A percentile compares a stretch with the other conserved stretches of the same genome.
These are phyloP conservation scores for Mortierella sp. DNA, from an alignment of 371 early-diverging fungal genomes.

Conservation along the genomic window DNA sequence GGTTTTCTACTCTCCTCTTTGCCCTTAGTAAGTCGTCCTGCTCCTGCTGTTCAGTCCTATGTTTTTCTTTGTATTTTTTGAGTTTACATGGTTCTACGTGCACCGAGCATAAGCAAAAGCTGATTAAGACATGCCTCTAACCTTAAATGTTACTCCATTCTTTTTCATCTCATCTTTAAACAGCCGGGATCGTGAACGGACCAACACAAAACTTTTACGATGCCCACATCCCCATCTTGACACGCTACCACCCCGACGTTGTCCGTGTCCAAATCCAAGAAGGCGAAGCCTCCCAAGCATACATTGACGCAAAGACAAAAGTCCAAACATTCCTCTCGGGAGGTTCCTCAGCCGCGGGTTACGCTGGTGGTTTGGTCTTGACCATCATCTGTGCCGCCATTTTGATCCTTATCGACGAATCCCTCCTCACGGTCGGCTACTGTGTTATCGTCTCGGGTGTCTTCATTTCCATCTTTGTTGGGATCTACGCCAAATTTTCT, in stretches of 20 bases:
- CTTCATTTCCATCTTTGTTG: constrained; percentile 20
- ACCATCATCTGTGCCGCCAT: constrained; percentile 37
- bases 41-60: too few relatives aligned
- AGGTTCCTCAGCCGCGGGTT: constrained; percentile 46
- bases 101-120: neutral
- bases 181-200: constrained; percentile 60
- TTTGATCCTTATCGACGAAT: constrained; percentile 29
- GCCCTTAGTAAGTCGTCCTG: constrained; percentile 23
- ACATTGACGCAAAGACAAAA: constrained; percentile 35
- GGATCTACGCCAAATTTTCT: constrained; percentile 22
- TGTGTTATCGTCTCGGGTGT: constrained; percentile 36
- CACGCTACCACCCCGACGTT: constrained; percentile 63
- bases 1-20: constrained; percentile 24
- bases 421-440: constrained; percentile 32
- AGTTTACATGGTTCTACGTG: neutral
- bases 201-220: constrained; percentile 68
- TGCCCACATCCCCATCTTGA: constrained; percentile 68
- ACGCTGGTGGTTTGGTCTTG: constrained; percentile 37
- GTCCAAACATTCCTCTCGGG: constrained; percentile 50
- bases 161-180: neutral
- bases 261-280: constrained; percentile 26
- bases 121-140: neutral
- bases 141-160: neutral
- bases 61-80: neutral
- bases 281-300: constrained; percentile 33